Conservation (phyloP, 1,284 basidiomycete genomes). For the Pterulicium gracile region DNA sequence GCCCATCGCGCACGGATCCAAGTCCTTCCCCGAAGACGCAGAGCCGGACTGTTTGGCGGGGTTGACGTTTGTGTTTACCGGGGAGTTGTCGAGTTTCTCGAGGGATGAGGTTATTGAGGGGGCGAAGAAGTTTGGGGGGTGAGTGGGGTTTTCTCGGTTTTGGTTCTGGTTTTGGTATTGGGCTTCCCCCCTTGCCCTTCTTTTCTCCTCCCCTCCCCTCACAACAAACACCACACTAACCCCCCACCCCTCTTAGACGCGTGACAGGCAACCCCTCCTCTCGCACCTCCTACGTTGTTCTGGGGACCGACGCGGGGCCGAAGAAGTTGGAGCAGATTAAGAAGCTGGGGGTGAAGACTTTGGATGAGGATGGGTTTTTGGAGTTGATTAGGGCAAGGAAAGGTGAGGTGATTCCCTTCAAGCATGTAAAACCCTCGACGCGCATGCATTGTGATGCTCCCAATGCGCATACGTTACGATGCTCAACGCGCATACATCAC, state of each 20-base stretch:
- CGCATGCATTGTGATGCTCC: too few relatives aligned
- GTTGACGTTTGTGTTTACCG: slow-evolving; percentile 91
- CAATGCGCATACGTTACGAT: too few relatives aligned
- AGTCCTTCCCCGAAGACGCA: slow-evolving; percentile 66
- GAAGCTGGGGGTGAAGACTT: slow-evolving; percentile 65
- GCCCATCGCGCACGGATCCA: slow-evolving; percentile 70
- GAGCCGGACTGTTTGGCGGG: slow-evolving; percentile 77
- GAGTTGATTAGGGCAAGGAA: slow-evolving; percentile 67
- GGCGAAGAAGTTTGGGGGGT: slow-evolving; percentile 91
- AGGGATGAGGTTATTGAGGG: slow-evolving; percentile 84
- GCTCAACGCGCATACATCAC: too few relatives aligned
- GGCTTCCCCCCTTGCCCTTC: not conserved
- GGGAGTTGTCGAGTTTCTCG: slow-evolving; percentile 80
- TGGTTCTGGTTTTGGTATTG: not conserved
- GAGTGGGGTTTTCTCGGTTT: slow-evolving; percentile 21
- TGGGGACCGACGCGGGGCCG: slow-evolving; percentile 84
- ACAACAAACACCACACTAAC: too few relatives aligned
- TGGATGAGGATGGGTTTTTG: slow-evolving; percentile 86
- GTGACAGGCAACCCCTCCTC: slow-evolving; percentile 84
- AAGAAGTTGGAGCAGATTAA: slow-evolving; percentile 81
- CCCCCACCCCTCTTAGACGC: slow-evolving; percentile 44
- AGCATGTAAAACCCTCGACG: slow-evolving; percentile 34
- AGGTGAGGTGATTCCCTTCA: slow-evolving; percentile 24
- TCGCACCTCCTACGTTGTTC: slow-evolving; percentile 84
- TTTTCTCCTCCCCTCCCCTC: slow-evolving; percentile 7